These are phyloP conservation scores for Camellia lanceoleosa DNA, from an alignment of 148 eudicot species.

Conservation along the genomic window DNA sequence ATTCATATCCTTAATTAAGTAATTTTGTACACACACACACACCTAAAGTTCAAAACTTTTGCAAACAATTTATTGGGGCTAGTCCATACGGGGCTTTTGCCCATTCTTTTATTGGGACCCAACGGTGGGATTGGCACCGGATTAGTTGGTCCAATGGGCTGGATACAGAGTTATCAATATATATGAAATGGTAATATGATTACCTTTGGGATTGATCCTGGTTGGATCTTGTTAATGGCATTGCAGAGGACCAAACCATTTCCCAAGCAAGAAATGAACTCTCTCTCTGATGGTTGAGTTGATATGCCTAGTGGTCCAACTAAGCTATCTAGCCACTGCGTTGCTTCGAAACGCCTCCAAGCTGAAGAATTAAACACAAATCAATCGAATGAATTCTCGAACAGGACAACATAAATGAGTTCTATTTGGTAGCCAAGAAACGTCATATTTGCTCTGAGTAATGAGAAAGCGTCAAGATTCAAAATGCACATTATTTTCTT, in stretches of 20 bases:
- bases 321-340: conserved; percentile 66
- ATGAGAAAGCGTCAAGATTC: neutral
- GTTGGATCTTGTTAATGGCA: conserved; percentile 73
- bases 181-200: neutral
- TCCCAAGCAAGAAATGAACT: conserved; percentile 93
- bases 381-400: neutral
- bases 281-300: conserved; percentile 61
- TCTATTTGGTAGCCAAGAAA: conserved; percentile 15
- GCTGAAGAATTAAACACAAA: conserved; percentile 32
- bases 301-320: conserved; percentile 68
- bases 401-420: neutral
- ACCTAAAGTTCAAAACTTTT: no score
- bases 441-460: neutral
- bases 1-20: no score
- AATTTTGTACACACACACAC: no score
- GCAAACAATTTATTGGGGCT: no score
- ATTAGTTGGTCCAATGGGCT: no score
- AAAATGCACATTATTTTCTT: neutral
- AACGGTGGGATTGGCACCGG: no score
- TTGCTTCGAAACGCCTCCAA: conserved; percentile 70
- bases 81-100: no score
- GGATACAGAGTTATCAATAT: no score
- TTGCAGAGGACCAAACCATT: conserved; percentile 86
- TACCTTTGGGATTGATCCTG: conserved; percentile 89
- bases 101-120: no score